These are phyloP conservation scores for Vishniacozyma victoriae DNA, from an alignment of 768 basidiomycete species.

Conservation along the genomic window DNA sequence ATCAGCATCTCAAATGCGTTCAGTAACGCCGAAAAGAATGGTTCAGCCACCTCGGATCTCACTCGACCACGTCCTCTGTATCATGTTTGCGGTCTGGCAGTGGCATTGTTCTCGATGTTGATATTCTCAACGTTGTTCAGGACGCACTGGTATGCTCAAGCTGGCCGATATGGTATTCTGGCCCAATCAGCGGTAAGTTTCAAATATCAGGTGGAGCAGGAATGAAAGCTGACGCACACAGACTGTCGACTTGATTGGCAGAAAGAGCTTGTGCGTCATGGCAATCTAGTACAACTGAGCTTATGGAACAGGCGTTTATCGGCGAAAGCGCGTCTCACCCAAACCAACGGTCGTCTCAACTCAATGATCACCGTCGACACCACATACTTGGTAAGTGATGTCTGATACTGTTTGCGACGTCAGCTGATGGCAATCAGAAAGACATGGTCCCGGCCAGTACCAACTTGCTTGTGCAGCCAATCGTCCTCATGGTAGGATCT, in stretches of 20 bases:
- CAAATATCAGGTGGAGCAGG: neutral
- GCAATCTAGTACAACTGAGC: neutral
- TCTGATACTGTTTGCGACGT: neutral
- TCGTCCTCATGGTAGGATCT: conserved; percentile 58
- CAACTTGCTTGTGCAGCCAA: conserved; percentile 21
- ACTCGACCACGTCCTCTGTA: conserved; percentile 49
- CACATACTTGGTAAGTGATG: conserved; percentile 52
- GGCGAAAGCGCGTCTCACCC: conserved; percentile 55
- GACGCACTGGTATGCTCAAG: neutral
- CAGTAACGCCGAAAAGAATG: conserved; percentile 45
- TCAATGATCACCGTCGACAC: conserved; percentile 65
- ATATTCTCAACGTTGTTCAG: conserved; percentile 6
- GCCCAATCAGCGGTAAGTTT: neutral
- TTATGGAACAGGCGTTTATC: conserved; percentile 52
- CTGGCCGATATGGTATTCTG: neutral
- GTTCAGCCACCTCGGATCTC: conserved; percentile 13
- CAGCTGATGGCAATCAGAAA: neutral
- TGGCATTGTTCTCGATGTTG: conserved; percentile 58
- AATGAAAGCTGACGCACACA: neutral
- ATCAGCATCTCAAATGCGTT: conserved; percentile 25
- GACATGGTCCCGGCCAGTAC: neutral
- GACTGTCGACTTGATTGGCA: conserved; percentile 53
- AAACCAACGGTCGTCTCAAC: conserved; percentile 62
- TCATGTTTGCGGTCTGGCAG: conserved; percentile 60
- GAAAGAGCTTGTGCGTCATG: conserved; percentile 54